Conservation (phyloP, 495 filamentous ascomycete genomes). For the Penicillium simplicissimum region DNA sequence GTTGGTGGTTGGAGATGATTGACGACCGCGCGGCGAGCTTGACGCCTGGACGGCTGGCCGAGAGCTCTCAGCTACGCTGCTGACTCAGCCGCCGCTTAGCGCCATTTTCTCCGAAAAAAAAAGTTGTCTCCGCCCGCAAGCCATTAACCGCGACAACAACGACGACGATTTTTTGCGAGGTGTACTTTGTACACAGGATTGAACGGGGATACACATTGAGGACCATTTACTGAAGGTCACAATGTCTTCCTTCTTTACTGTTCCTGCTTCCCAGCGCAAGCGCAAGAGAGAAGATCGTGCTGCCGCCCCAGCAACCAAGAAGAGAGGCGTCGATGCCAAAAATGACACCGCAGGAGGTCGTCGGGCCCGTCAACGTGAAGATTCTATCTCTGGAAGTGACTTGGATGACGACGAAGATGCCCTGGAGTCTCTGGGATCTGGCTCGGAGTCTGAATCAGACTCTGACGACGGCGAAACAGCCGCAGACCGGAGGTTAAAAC, state of each 20-base stretch:
- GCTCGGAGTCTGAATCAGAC: conserved; percentile 50
- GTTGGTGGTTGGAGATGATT: conserved; percentile 24
- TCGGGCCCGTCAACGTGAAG: conserved; percentile 39
- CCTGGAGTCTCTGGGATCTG: conserved; percentile 43
- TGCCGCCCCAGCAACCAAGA: conserved; percentile 54
- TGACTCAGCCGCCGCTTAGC: conserved; percentile 44
- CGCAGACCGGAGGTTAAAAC: conserved; percentile 79
- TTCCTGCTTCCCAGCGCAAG: conserved; percentile 76
- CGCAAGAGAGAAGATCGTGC: conserved; percentile 64
- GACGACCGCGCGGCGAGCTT: conserved; percentile 47
- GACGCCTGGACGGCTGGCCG: conserved; percentile 37
- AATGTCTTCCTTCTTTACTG: conserved; percentile 88
- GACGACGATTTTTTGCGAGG: conserved; percentile 7
- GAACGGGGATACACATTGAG: conserved; percentile 10
- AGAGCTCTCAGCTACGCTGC: conserved; percentile 37
- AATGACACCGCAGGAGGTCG: conserved; percentile 30
- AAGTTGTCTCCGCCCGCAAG: conserved; percentile 34
- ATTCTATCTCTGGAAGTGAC: conserved; percentile 88
- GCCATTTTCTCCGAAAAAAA: conserved; percentile 46
- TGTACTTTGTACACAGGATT: conserved; percentile 12
- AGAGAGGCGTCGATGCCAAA: conserved; percentile 50
- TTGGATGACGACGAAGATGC: conserved; percentile 60
- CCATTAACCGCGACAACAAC: conserved; percentile 12
- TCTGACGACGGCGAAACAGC: conserved; percentile 76
- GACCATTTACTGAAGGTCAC: conserved; percentile 8